phyloP scores from a whole-genome alignment of 2,329 filamentous ascomycete species.

The Cladosporium oxysporum region DNA sequence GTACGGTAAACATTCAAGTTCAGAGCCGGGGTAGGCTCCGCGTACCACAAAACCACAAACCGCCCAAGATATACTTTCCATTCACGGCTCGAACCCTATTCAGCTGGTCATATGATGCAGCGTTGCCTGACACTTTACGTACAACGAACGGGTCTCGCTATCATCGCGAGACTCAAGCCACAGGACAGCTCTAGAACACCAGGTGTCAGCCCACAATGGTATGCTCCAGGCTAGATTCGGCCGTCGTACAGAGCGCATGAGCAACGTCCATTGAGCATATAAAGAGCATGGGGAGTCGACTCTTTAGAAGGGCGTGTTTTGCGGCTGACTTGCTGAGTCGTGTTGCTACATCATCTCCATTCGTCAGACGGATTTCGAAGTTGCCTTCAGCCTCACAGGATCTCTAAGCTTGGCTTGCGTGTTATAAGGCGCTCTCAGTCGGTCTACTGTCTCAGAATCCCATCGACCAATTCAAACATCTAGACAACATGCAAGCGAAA shows the following conservation, averaged over 20 bases:
- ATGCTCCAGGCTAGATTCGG: background rate
- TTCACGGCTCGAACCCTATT: background rate
- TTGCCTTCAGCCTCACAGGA: background rate
- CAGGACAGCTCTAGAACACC: background rate
- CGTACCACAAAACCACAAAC: background rate
- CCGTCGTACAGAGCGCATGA: background rate
- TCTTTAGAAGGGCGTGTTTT: background rate
- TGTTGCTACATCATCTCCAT: background rate
- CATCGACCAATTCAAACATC: background rate
- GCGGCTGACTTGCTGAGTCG: background rate
- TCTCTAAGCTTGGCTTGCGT: background rate
- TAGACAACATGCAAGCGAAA: conserved; percentile 27
- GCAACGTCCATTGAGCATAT: background rate
- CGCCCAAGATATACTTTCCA: background rate
- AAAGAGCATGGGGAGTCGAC: background rate
- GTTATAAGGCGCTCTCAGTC: background rate
- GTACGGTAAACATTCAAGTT: background rate
- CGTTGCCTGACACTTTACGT: background rate
- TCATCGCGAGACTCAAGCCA: background rate
- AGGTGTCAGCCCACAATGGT: background rate
- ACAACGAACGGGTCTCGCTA: background rate
- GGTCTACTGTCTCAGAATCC: background rate
- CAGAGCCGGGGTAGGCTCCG: background rate
- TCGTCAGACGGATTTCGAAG: background rate
- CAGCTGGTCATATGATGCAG: background rate